Conservation (phyloP, 225 moss, liverwort and hornwort species). For the Pleurozium schreberi region DNA sequence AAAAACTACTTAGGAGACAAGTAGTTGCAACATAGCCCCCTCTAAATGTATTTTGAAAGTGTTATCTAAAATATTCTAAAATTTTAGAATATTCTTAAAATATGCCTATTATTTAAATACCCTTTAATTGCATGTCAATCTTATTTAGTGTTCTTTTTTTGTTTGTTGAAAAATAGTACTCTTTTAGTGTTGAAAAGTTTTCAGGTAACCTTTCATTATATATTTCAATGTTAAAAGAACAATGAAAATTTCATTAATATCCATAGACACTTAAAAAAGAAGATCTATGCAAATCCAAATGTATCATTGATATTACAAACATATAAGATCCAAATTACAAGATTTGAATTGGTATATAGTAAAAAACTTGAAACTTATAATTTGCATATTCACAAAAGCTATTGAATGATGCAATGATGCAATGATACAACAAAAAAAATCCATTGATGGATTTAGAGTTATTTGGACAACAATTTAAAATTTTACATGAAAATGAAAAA, state of each 20-base stretch:
- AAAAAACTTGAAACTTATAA: neutral
- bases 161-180: neutral
- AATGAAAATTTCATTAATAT: neutral
- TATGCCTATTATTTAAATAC: neutral
- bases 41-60: accelerated
- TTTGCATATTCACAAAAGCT: neutral
- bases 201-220: neutral
- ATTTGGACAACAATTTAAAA: accelerated
- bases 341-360: neutral
- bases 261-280: no score
- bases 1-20: neutral
- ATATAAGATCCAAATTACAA: neutral
- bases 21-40: accelerated
- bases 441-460: accelerated
- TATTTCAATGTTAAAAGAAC: neutral
- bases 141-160: neutral
- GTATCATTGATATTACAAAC: neutral
- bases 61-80: neutral
- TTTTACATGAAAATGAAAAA: accelerated
- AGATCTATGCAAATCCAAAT: no score
- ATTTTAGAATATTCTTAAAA: neutral
- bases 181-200: neutral
- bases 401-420: neutral
- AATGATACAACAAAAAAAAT: neutral
- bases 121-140: neutral